These are phyloP conservation scores for Pythium periplocum DNA, from an alignment of 352 stramenopile genomes.

Conservation along the genomic window DNA sequence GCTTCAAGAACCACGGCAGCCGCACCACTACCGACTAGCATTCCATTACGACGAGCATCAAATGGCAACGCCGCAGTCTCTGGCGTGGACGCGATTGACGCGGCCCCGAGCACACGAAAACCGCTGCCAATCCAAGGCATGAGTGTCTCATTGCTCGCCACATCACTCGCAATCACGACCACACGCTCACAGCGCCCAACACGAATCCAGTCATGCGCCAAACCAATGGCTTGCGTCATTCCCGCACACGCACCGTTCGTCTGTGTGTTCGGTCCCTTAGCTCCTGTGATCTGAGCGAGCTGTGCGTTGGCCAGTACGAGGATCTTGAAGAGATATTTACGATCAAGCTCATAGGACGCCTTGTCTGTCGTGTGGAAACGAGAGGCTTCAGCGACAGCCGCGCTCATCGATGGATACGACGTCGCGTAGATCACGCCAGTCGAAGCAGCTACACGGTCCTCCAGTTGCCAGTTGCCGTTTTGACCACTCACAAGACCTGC, in stretches of 20 bases:
- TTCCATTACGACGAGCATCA: slow-evolving; percentile 89
- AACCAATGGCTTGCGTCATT: slow-evolving; percentile 88
- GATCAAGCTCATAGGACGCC: slow-evolving; percentile 89
- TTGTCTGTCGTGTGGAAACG: slow-evolving; percentile 46
- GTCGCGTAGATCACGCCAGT: slow-evolving; percentile 95
- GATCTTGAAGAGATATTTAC: slow-evolving; percentile 96
- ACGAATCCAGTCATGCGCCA: slow-evolving; percentile 94
- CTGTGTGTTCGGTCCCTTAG: slow-evolving; percentile 94
- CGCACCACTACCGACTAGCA: slow-evolving; percentile 92
- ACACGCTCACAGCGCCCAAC: slow-evolving; percentile 90
- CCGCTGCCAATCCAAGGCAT: slow-evolving; percentile 93
- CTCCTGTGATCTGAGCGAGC: slow-evolving; percentile 93
- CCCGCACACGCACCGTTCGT: slow-evolving; percentile 95
- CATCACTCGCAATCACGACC: slow-evolving; percentile 93
- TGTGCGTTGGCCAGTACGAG: slow-evolving; percentile 95
- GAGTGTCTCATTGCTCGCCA: slow-evolving; percentile 85
- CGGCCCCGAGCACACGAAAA: slow-evolving; percentile 92
- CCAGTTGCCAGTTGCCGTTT: slow-evolving; percentile 79
- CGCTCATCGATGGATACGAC: slow-evolving; percentile 94
- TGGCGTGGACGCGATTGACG: slow-evolving; percentile 74
- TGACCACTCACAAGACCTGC: slow-evolving; percentile 73
- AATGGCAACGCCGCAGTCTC: slow-evolving; percentile 89
- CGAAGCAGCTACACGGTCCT: slow-evolving; percentile 76
- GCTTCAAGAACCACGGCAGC: slow-evolving; percentile 81
- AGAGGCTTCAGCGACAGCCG: slow-evolving; percentile 87